These are phyloP conservation scores for Beauveria caledonica DNA, from an alignment of 2,329 filamentous ascomycete species.

Conservation along the genomic window DNA sequence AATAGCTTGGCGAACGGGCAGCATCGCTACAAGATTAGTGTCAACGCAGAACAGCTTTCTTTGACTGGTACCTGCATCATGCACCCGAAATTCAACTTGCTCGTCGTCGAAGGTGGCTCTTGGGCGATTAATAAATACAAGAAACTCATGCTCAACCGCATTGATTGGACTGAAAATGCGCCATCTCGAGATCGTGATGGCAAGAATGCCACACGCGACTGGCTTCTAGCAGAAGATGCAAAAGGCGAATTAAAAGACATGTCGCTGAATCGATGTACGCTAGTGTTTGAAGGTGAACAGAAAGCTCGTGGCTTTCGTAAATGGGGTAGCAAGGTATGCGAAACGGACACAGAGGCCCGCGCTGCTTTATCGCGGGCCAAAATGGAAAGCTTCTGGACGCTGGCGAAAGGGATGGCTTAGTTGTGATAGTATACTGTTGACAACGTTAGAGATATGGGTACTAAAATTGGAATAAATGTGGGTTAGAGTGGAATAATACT, in stretches of 20 bases:
- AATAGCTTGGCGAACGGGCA: constrained; percentile 84
- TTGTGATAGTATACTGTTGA: neutral
- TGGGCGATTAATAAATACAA: constrained; percentile 79
- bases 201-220: constrained; percentile 56
- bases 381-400: constrained; percentile 91
- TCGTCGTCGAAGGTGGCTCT: constrained; percentile 85
- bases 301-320: constrained; percentile 74
- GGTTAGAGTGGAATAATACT: neutral
- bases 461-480: too few species aligned
- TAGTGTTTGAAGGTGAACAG: constrained; percentile 88
- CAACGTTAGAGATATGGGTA: neutral
- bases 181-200: constrained; percentile 55
- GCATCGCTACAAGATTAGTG: constrained; percentile 85
- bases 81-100: constrained; percentile 78
- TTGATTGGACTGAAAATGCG: constrained; percentile 89
- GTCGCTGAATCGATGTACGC: constrained; percentile 67
- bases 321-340: constrained; percentile 85
- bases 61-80: constrained; percentile 88
- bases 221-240: constrained; percentile 74
- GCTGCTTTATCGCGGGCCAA: constrained; percentile 72
- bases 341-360: constrained; percentile 82
- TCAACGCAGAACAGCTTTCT: constrained; percentile 82
- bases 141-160: constrained; percentile 87
- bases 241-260: constrained; percentile 73
- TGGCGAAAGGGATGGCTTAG: constrained; percentile 57